Base-by-base conservation (phyloP, 2,329 filamentous ascomycete genomes). In the Xylaria sp. region DNA sequence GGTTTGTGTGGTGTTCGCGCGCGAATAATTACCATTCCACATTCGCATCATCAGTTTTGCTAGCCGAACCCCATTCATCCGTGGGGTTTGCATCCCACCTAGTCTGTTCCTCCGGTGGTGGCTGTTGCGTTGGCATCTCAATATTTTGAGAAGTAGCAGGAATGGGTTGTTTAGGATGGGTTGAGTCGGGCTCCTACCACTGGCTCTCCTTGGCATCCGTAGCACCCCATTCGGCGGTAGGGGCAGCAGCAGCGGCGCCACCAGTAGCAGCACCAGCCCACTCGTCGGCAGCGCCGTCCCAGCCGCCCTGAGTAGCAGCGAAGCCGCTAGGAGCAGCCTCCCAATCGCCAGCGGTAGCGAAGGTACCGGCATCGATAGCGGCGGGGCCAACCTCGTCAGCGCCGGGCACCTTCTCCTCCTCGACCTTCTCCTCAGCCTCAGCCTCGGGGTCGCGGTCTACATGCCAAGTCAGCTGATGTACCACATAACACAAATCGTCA, bases 401-500 rank as follows among this genome's bases (percentile, higher is more conserved):
- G 80, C 90, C 91, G 75, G 93, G 87, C 74, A 91, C 87, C 92
- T 98, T 97, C 89, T 98, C 95, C 84, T 95, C 92, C 82, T 93
- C 92, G 76, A 91, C 88, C 84, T 98, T 97, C 88, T 99, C 97
- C 90, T 97, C 95, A 84, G 97, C 96, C 91, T 99, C 96, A 78
- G 94, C 94, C 87, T 99, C 96, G 79, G 97, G 96, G 87, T 99
- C 97, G 84, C 97, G 96, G 93, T 99, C 88, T 89, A 71, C 15
- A 25, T 25, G 74, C 71, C 77, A 72, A 48, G 59, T 70, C 63
- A 69, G 63, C 48, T 59, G 67, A 41, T 39, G 20, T 13, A 10
- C 3, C 32, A n/a, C 18, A 44, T 51, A 62, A 25, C 23, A 54
- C 2, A 18, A 46, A 46, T 46, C 2, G 39, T 15, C 18, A 10